phyloP scores from a whole-genome alignment of 805 yeast genomes.

The Lipomyces kockii region DNA sequence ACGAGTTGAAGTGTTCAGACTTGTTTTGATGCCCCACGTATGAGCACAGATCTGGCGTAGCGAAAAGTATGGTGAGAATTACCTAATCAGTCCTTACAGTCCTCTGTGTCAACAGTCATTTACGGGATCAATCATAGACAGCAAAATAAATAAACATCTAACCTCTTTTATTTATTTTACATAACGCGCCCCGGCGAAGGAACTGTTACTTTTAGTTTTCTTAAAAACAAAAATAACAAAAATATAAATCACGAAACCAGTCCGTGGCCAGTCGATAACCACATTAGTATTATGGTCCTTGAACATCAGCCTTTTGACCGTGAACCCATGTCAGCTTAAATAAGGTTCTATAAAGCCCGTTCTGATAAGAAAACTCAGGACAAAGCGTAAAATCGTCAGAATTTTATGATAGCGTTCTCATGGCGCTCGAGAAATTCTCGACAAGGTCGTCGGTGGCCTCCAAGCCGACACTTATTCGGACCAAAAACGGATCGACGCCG shows the following conservation, averaged over 20 bases:
- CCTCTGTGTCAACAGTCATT: no score
- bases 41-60: no score
- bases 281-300: background rate
- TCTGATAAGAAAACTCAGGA: background rate
- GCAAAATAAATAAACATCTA: background rate
- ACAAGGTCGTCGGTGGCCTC: slow-evolving; percentile 67
- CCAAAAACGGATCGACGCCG: slow-evolving; percentile 75
- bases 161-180: background rate
- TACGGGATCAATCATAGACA: background rate
- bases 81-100: no score
- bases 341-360: background rate
- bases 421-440: background rate
- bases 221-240: slow-evolving; percentile 1
- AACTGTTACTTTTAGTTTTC: slow-evolving; percentile 1
- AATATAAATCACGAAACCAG: background rate
- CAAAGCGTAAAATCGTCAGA: background rate
- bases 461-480: slow-evolving; percentile 79
- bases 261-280: background rate
- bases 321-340: background rate
- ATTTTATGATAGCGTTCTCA: background rate
- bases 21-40: no score
- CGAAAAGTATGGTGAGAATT: no score
- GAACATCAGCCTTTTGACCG: background rate
- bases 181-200: background rate
- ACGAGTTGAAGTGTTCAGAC: no score